Evolutionary conservation across 768 basidiomycete species (phyloP).

Genomic region (Calvatia gigantea): DNA sequence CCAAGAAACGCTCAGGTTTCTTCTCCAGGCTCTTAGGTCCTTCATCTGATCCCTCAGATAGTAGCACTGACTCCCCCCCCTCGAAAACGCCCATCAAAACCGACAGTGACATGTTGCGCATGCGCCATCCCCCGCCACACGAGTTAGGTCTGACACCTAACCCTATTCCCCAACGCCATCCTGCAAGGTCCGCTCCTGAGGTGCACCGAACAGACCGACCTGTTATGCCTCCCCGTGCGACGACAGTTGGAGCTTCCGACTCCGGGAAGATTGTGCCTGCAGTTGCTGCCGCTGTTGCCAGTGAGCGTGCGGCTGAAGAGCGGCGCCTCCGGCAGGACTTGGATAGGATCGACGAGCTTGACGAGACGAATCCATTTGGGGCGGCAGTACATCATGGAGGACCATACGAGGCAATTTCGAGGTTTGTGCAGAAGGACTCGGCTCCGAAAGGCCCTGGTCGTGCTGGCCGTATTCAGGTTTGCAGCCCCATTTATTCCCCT

Average conservation of each 20-base stretch:
- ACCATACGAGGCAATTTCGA: slow-evolving; percentile 65
- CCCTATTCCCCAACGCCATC: not conserved
- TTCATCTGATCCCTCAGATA: not conserved
- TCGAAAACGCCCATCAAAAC: not conserved
- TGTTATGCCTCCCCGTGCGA: slow-evolving; percentile 19
- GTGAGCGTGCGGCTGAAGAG: slow-evolving; percentile 16
- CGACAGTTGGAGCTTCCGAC: slow-evolving; percentile 20
- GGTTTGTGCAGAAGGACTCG: slow-evolving; percentile 24
- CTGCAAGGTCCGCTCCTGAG: slow-evolving; percentile 1
- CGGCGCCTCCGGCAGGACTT: slow-evolving; percentile 30
- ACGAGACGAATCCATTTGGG: slow-evolving; percentile 72
- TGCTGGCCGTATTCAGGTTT: not conserved
- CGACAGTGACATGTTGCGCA: not conserved
- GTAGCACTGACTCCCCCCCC: not conserved
- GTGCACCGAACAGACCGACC: slow-evolving; percentile 17
- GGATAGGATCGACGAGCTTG: slow-evolving; percentile 76
- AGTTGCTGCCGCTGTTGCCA: slow-evolving; percentile 8
- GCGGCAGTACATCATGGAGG: slow-evolving; percentile 61
- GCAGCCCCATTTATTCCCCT: not conserved
- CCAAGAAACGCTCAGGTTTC: slow-evolving; percentile 13
- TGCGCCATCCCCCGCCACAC: not conserved
- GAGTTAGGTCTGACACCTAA: not conserved
- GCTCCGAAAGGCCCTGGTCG: slow-evolving; percentile 5
- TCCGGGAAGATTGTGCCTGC: slow-evolving; percentile 6
- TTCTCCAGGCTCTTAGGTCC: slow-evolving; percentile 10